Conservation (phyloP, 371 early-diverging fungal species). For the Actinomortierella ambigua region DNA sequence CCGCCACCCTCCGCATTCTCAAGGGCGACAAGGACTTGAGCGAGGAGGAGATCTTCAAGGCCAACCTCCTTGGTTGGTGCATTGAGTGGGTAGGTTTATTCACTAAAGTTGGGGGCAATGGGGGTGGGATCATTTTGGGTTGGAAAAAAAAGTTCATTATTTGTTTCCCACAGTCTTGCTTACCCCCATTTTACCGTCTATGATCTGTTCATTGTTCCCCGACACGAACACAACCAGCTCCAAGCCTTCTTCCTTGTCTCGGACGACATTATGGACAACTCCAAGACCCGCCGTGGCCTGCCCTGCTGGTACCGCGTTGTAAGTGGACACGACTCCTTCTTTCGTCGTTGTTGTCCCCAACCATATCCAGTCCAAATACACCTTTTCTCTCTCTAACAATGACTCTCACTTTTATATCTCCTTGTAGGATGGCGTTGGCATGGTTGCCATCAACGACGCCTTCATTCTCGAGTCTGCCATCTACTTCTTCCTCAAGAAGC, state of each 20-base stretch:
- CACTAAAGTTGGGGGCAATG: constrained; percentile 1
- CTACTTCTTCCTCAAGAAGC: constrained; percentile 89
- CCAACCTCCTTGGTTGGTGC: constrained; percentile 93
- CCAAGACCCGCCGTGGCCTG: constrained; percentile 93
- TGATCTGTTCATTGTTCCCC: background rate
- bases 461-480: constrained; percentile 92
- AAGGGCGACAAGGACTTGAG: constrained; percentile 70
- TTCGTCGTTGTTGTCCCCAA: background rate
- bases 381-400: constrained; percentile 1
- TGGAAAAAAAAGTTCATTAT: constrained; percentile 4
- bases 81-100: constrained; percentile 81
- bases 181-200: background rate
- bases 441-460: constrained; percentile 94
- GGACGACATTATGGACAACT: constrained; percentile 98
- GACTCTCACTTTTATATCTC: background rate
- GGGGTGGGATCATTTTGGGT: background rate
- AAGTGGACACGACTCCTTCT: constrained; percentile 6
- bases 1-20: constrained; percentile 84
- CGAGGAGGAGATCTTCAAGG: constrained; percentile 83
- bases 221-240: constrained; percentile 57
- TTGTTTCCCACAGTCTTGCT: background rate
- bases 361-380: background rate
- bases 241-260: constrained; percentile 97
- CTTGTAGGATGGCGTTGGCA: constrained; percentile 74
- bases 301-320: constrained; percentile 93